Evolutionary conservation across 179 eudicot genomes (phyloP).

Genomic region (Camellia oleifera): DNA sequence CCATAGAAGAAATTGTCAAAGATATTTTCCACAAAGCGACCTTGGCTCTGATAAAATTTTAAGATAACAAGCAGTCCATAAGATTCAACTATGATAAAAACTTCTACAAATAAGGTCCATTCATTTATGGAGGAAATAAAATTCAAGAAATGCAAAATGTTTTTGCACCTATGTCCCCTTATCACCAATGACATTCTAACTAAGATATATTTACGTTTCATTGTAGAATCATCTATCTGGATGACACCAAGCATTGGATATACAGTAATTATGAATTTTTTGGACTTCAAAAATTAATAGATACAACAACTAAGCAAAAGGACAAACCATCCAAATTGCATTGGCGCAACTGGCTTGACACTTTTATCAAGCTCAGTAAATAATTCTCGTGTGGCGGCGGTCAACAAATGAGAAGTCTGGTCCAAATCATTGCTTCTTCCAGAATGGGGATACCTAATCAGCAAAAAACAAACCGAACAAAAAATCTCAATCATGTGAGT

Average conservation of each 20-base stretch:
- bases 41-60: too few relatives aligned
- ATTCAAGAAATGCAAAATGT: not conserved
- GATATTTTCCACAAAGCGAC: too few relatives aligned
- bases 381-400: conserved; percentile 83
- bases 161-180: not conserved
- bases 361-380: conserved; percentile 86
- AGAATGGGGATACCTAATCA: conserved; percentile 72
- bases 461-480: not conserved
- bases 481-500: conserved; percentile 2
- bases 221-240: not conserved
- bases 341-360: conserved; percentile 86
- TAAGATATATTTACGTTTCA: not conserved
- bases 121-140: too few relatives aligned
- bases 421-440: conserved; percentile 77
- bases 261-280: not conserved
- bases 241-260: not conserved
- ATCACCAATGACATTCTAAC: not conserved
- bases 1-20: too few relatives aligned
- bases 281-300: not conserved
- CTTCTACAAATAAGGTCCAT: too few relatives aligned
- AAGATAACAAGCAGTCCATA: too few relatives aligned
- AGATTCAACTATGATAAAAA: too few relatives aligned
- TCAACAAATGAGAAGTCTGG: conserved; percentile 82
- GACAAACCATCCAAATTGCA: conserved; percentile 88
- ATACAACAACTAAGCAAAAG: not conserved